phyloP scores from a whole-genome alignment of 2,329 filamentous ascomycete species.

The Hansfordia pulvinata region DNA sequence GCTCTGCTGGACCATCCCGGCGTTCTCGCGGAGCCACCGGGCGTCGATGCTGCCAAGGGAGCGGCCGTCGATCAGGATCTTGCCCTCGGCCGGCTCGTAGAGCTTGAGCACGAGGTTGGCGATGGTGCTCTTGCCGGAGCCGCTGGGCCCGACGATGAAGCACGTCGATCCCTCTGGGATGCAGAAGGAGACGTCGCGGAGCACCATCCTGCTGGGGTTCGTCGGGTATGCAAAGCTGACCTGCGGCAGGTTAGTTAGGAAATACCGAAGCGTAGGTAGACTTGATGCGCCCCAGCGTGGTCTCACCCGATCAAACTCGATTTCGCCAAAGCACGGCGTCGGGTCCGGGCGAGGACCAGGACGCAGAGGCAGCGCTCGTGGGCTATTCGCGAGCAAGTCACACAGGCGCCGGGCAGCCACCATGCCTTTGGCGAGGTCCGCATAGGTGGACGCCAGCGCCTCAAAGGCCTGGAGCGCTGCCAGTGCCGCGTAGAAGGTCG shows the following conservation, averaged over 20 bases:
- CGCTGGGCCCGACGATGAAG: conserved; percentile 61
- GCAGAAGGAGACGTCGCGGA: conserved; percentile 42
- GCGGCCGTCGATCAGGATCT: conserved; percentile 55
- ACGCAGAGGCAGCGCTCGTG: conserved; percentile 11
- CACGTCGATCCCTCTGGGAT: conserved; percentile 54
- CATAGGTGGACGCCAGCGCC: conserved; percentile 59
- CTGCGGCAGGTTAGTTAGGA: too few relatives aligned
- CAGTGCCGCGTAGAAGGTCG: conserved; percentile 74
- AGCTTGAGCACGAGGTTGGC: conserved; percentile 60
- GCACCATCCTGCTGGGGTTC: conserved; percentile 47
- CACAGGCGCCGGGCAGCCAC: conserved; percentile 55
- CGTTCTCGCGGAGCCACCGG: conserved; percentile 61
- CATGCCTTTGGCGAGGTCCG: conserved; percentile 68
- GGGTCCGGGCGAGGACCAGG: conserved; percentile 20
- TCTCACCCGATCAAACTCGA: conserved; percentile 78
- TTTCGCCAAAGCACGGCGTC: conserved; percentile 43
- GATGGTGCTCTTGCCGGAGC: conserved; percentile 63
- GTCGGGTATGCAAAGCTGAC: conserved; percentile 64
- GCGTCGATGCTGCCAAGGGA: conserved; percentile 48
- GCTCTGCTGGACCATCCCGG: conserved; percentile 73
- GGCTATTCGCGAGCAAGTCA: conserved; percentile 21
- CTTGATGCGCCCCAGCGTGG: conserved; percentile 75
- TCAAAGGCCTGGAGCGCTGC: conserved; percentile 65
- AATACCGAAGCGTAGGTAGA: too few relatives aligned
- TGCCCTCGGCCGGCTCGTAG: conserved; percentile 53